Percentiles rank a stretch among this genome's conserved stretches.
Conservation (phyloP, 176 grass and related monocot genomes). For the Saccharum spontaneum region DNA sequence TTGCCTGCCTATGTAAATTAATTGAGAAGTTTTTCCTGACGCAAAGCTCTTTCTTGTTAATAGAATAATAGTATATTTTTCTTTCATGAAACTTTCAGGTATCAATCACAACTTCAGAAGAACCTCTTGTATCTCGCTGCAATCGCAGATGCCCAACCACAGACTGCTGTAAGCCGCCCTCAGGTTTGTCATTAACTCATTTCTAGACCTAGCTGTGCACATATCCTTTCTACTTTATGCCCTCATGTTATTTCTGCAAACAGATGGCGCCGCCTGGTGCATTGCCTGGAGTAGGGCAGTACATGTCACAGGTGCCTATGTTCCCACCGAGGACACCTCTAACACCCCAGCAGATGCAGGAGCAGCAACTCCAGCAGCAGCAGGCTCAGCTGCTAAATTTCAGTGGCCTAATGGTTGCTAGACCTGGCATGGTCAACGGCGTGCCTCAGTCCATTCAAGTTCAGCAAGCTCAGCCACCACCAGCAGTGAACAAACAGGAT, state of each 20-base stretch:
- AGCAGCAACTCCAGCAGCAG: slow-evolving; percentile 77
- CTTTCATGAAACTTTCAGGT: slow-evolving; percentile 54
- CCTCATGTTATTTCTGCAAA: slow-evolving; percentile 30
- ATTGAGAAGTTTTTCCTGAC: neutral
- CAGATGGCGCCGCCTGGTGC: slow-evolving; percentile 67
- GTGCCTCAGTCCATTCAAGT: slow-evolving; percentile 51
- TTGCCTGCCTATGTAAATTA: neutral
- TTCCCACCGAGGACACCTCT: slow-evolving; percentile 73
- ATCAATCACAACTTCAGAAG: slow-evolving; percentile 97
- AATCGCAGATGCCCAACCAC: slow-evolving; percentile 88
- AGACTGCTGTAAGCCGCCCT: slow-evolving; percentile 61
- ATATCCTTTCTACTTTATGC: neutral
- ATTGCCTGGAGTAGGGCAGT: slow-evolving; percentile 46
- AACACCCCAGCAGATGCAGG: slow-evolving; percentile 75
- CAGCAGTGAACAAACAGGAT: slow-evolving; percentile 31
- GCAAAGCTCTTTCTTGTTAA: neutral
- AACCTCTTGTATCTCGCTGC: slow-evolving; percentile 92
- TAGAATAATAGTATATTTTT: slow-evolving; percentile 1
- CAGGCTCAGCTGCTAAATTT: slow-evolving; percentile 63
- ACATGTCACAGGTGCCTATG: slow-evolving; percentile 65
- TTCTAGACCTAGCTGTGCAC: neutral
- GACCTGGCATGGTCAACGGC: slow-evolving; percentile 59
- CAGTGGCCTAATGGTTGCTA: slow-evolving; percentile 52
- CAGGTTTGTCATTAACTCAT: slow-evolving; percentile 79
- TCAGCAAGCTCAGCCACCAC: slow-evolving; percentile 35